Base-by-base conservation (phyloP, 2,329 filamentous ascomycete species). In the Grosmannia huntii region DNA sequence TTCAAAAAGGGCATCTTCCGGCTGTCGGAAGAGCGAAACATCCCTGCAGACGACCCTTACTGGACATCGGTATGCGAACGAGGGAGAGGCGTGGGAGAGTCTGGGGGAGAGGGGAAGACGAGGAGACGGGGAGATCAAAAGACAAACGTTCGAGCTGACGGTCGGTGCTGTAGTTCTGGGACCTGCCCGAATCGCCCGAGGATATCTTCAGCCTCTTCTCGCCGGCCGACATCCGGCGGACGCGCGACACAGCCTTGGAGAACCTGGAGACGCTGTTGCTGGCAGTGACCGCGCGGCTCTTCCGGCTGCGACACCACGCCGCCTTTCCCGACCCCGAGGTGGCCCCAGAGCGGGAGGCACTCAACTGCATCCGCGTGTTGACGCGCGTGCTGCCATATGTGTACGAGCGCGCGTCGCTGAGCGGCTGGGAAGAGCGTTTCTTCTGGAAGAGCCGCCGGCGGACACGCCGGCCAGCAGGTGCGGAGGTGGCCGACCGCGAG, bases 1-100 rank as follows among this genome's bases (percentile, higher is more conserved):
- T 97, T 99, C 81, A 97, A 96, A 75, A 89, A 95, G 75, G 92
- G 91, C 74, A 95, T 97, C 76, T 96, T 97, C 77, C 85, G 88
- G 69, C 83, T 99, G 60, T 94, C 90, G n/a, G 90, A 96, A 71
- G 87, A 95, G 71, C 84, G 85, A 64, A 80, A 88, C 70, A 96
- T 97, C 68, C 80, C 90, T 60, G 84, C 90, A 59, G 87, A 94
- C 72, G 90, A 96, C 75, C 79, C 84, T 21, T 96, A 96, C 75
- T 99, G 94, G 94, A 85, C 87, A 63, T 89, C 89, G 70, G 90
- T 95, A 36, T 14, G 74, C 19, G 50, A 21, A 4, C 27, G 28
- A n/a, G 21, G 11, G 21, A 16, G 36, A 25, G 67, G 62, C 50
- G 36, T 23, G 21, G n/a, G 21, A 14, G 36, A 5, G 36, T 4